Percentiles rank a stretch among this genome's conserved stretches.
These are phyloP conservation scores for Candida glucosophila DNA, from an alignment of 1,139 yeast species.

Conservation along the genomic window DNA sequence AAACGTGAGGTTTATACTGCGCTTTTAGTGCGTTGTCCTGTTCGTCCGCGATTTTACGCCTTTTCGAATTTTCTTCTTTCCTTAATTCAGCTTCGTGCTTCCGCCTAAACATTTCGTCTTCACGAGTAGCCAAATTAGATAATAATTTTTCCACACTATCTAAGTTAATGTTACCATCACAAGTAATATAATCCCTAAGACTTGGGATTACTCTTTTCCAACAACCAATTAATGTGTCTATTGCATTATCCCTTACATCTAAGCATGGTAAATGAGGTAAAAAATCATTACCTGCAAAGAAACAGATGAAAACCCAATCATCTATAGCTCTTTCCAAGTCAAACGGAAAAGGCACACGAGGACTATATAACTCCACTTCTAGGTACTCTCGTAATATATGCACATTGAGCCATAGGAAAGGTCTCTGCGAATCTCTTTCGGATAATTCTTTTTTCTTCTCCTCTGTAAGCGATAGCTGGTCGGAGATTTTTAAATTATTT, in stretches of 20 bases:
- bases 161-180: slow-evolving; percentile 78
- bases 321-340: slow-evolving; percentile 94
- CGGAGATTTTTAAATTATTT: slow-evolving; percentile 41
- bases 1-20: slow-evolving; percentile 27
- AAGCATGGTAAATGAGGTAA: slow-evolving; percentile 92
- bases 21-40: slow-evolving; percentile 29
- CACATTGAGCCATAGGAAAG: slow-evolving; percentile 90
- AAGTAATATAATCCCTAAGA: slow-evolving; percentile 71
- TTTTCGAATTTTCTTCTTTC: slow-evolving; percentile 52
- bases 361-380: slow-evolving; percentile 69
- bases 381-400: slow-evolving; percentile 83
- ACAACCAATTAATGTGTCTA: slow-evolving; percentile 67
- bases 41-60: slow-evolving; percentile 43
- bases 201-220: slow-evolving; percentile 73
- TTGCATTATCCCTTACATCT: slow-evolving; percentile 91
- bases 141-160: slow-evolving; percentile 69
- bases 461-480: slow-evolving; percentile 49
- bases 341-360: slow-evolving; percentile 62
- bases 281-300: slow-evolving; percentile 97
- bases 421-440: slow-evolving; percentile 63
- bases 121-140: slow-evolving; percentile 59
- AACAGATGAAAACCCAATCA: slow-evolving; percentile 99
- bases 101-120: slow-evolving; percentile 67
- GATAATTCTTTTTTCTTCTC: slow-evolving; percentile 47
- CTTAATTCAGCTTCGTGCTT: slow-evolving; percentile 63